Conservation (phyloP, 768 basidiomycete species). For the Lactarius quietus region DNA sequence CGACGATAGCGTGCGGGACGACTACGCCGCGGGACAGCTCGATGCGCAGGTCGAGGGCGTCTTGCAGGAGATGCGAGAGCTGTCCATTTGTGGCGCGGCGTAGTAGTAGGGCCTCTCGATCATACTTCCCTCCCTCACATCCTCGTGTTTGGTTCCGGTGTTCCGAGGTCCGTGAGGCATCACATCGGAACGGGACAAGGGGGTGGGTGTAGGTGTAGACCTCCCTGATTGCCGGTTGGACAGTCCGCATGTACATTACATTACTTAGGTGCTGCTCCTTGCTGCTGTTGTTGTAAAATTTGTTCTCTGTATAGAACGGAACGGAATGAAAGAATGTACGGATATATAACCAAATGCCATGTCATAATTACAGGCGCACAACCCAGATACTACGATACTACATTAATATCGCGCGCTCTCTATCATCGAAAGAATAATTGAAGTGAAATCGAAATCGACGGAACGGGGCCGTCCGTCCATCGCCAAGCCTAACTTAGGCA, state of each 20-base stretch:
- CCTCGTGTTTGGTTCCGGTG: constrained; percentile 2
- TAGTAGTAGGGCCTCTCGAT: constrained; percentile 22
- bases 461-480: neutral
- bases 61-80: constrained; percentile 94
- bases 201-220: neutral
- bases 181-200: constrained; percentile 1
- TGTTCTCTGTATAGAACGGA: constrained; percentile 2
- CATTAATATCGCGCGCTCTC: constrained; percentile 17
- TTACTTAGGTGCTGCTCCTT: neutral
- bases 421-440: neutral
- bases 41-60: constrained; percentile 98
- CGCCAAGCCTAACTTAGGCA: too few species aligned
- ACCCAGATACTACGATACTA: constrained; percentile 11
- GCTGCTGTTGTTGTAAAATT: neutral
- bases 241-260: constrained; percentile 12
- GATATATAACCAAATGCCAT: neutral
- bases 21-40: constrained; percentile 94
- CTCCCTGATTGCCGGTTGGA: constrained; percentile 1
- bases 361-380: constrained; percentile 19
- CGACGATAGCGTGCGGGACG: constrained; percentile 84
- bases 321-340: constrained; percentile 11
- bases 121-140: neutral
- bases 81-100: constrained; percentile 82
- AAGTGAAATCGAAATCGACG: neutral
- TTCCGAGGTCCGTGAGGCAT: neutral